Evolutionary conservation across 768 basidiomycete species (phyloP), one percentile per base, ranked within the genome.

Genomic region (Trametes villosa): DNA sequence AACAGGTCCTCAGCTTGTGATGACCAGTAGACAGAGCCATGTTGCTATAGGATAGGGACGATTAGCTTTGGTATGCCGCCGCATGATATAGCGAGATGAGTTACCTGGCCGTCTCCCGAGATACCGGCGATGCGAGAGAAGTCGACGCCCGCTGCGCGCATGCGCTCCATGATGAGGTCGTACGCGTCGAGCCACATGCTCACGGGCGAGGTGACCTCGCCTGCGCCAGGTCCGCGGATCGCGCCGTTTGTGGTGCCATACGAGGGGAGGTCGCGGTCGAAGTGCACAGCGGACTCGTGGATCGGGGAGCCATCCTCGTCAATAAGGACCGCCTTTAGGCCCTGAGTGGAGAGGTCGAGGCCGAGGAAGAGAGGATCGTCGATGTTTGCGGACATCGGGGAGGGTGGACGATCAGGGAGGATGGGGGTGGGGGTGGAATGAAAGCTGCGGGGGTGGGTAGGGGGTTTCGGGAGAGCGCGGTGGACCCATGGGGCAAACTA

Each of bases 11-110:
- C 80, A 0, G 86, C 87, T 12, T 76, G 73, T 13, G 72, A 65
- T 0, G 88, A 87, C 92, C 92, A 94, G 69, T 88, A 93, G 3
- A 94, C 89, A 4, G 90, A 91, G 22, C 91, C 91, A 71, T 94
- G 92, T 89, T 93, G 91, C 89, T 91, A 45, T 9, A 60, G 17
- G 38, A 4, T 2, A 42, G 8, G 17, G 3, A 24, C 18, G 20
- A 34, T 51, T 45, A 29, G 57, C 45, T 60, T 42, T 29, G 20
- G 15, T 34, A 46, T 31, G 22, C 26, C 17, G 8, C 1, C 31
- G 24, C 24, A 27, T 53, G 42, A 34, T 7, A 50, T 3, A 13
- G 11, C 41, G 31, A 15, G 26, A 17, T 13, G 24, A 31, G 78
- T 59, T 65, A 90, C 90, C 79, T 93, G 91, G 12, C 86, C 91